These are phyloP conservation scores for Leishmania tropica DNA, from an alignment of 208 protist genomes.

Conservation along the genomic window DNA sequence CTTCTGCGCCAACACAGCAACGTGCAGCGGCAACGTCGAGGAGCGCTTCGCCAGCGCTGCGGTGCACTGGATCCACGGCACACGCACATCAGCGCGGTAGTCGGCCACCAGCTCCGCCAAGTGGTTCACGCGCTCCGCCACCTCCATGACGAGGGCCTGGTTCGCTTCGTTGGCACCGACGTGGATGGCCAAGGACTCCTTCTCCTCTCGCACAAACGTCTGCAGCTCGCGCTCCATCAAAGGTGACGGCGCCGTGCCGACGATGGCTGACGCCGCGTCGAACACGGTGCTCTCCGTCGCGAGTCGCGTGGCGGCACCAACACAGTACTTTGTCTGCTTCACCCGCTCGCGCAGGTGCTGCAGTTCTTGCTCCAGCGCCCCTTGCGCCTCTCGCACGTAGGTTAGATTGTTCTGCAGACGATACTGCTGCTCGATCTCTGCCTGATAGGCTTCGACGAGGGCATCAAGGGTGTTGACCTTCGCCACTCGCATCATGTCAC, in stretches of 20 bases:
- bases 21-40: slow-evolving; percentile 37
- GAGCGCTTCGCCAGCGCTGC: slow-evolving; percentile 24
- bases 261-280: slow-evolving; percentile 9
- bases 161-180: slow-evolving; percentile 23
- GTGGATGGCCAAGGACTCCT: slow-evolving; percentile 21
- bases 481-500: slow-evolving; percentile 89
- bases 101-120: slow-evolving; percentile 27
- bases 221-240: slow-evolving; percentile 48
- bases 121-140: slow-evolving; percentile 42
- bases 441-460: slow-evolving; percentile 47
- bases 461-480: slow-evolving; percentile 48
- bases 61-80: slow-evolving; percentile 25
- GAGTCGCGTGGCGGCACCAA: slow-evolving; percentile 11
- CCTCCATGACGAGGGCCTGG: slow-evolving; percentile 34
- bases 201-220: slow-evolving; percentile 41
- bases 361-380: slow-evolving; percentile 31
- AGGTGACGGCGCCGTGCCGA: slow-evolving; percentile 20
- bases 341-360: slow-evolving; percentile 31
- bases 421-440: slow-evolving; percentile 63
- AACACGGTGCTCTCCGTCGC: background rate
- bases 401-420: slow-evolving; percentile 60
- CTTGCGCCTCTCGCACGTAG: slow-evolving; percentile 24
- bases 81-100: slow-evolving; percentile 49
- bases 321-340: slow-evolving; percentile 27
- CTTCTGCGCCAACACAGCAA: slow-evolving; percentile 48